Evolutionary conservation across 2,329 filamentous ascomycete genomes (phyloP), one percentile per base, ranked within the genome.

Genomic region (Stenocarpella maydis): DNA sequence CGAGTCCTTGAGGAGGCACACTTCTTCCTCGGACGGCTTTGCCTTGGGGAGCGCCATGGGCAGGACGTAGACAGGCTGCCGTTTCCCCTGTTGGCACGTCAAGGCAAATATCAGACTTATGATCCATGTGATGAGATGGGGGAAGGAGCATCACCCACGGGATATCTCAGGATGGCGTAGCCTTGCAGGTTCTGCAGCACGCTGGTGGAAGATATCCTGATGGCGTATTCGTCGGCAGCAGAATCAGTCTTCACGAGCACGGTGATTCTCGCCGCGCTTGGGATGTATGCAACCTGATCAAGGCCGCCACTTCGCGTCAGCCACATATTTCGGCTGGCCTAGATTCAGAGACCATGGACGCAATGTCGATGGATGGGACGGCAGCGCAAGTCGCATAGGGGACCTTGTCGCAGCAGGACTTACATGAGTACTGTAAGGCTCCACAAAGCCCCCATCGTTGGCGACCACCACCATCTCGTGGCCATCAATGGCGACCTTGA

Each of bases 391-490:
- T 9, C 6, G 54, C 21, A 17, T 28, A 28, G 37, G 37, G 2
- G 54, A 58, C n/a, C 4, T 14, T 24, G 39, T 45, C 31, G 39
- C 41, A 31, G 4, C 39, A 61, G 14, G 2, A 61, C 58, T 61
- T 2, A 53, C 50, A 31, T 69, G 58, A 47, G 58, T 61, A 47
- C 41, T 63, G 14, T 69, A 47, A 2, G 74, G 74, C 24, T 41
- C 24, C 9, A 73, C 71, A n/a, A 75, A 75, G 7, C 74, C 74
- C 8, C 72, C 73, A 24, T 74, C 71, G 47, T 74, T 75, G 24
- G 74, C 74, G 2, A 75, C 71, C 3, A 74, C 70, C 50, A 69
- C 64, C 70, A 75, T 74, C 47, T 73, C 72, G 55, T 75, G 74
- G n/a, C 65, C 61, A 45, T 75, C 74, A n/a, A 75, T 71, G 12